Conservation (phyloP, 2,329 filamentous ascomycete species). For the Colletotrichum falcatum region DNA sequence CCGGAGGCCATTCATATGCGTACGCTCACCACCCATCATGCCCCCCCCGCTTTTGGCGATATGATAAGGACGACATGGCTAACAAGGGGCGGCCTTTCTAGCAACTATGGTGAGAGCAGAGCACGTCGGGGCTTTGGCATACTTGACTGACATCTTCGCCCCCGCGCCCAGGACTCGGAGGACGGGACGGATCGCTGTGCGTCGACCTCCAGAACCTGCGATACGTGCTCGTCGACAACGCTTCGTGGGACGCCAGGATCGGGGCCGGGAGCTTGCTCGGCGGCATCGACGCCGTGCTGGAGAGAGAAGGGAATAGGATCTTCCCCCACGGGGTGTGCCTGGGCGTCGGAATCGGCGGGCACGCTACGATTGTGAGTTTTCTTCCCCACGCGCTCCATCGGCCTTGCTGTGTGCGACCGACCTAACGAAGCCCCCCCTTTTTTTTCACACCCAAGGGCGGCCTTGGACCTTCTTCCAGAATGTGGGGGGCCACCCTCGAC, state of each 20-base stretch:
- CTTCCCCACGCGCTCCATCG: neutral
- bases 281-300: neutral
- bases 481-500: neutral
- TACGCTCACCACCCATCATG: neutral
- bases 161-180: neutral
- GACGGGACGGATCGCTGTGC: neutral
- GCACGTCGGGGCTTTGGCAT: accelerated
- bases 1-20: neutral
- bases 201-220: neutral
- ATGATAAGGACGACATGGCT: too few relatives aligned
- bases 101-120: neutral
- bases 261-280: neutral
- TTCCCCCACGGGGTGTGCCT: neutral
- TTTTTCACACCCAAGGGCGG: neutral
- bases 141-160: neutral
- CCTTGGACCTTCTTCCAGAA: neutral
- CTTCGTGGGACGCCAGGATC: neutral
- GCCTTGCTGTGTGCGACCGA: neutral
- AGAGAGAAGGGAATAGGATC: neutral
- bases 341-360: neutral
- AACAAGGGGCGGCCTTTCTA: too few relatives aligned
- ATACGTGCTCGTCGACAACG: neutral
- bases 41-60: too few relatives aligned
- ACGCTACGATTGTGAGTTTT: neutral
- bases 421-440: too few relatives aligned